Evolutionary conservation across 1,284 basidiomycete genomes (phyloP), one percentile per base, ranked within the genome.

Genomic region (Cutaneotrichosporon cavernicola): DNA sequence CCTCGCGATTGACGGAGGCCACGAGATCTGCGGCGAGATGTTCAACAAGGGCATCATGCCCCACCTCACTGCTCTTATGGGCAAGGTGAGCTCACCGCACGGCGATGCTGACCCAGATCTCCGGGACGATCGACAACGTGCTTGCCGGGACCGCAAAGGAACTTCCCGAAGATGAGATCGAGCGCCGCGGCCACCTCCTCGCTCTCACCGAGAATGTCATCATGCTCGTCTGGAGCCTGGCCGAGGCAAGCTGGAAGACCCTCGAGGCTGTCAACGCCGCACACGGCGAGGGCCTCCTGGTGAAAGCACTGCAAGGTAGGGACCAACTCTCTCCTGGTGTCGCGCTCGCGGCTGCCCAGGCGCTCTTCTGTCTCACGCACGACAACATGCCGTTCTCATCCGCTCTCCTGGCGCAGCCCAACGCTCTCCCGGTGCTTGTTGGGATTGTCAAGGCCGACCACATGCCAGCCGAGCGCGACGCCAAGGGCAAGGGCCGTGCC

Each of bases 11-110:
- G 93, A 97, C 75, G 93, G 91, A 26, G 93, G 93, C 50, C 90
- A 90, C 73, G 92, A 96, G 73, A 90, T 96, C 50, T 94, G 92
- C 72, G 90, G 89, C 4, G 92, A 97, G 80, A 96, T 97, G 91
- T 95, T 89, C 81, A 97, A 97, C 81, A 97, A 97, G 82, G 90
- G 90, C 69, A 88, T 97, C 60, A 83, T 96, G 61, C 84, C 87
- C 1, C 90, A 78, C 58, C 58, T 80, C 26, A 70, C 65, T 16
- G 71, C 73, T 5, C 70, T 81, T 18, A 76, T 73, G 36, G 69
- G 70, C 65, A 80, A 81, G 73, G 78, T 79, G 43, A 64, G 72
- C 52, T 43, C 18, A 49, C 16, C 46, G 31, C 16, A 30, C 11
- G 30, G n/a, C n/a, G 18, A 13, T 11, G 51, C 69, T 73, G 46